phyloP scores from a whole-genome alignment of 768 basidiomycete genomes.

The Serpula lacrymans region DNA sequence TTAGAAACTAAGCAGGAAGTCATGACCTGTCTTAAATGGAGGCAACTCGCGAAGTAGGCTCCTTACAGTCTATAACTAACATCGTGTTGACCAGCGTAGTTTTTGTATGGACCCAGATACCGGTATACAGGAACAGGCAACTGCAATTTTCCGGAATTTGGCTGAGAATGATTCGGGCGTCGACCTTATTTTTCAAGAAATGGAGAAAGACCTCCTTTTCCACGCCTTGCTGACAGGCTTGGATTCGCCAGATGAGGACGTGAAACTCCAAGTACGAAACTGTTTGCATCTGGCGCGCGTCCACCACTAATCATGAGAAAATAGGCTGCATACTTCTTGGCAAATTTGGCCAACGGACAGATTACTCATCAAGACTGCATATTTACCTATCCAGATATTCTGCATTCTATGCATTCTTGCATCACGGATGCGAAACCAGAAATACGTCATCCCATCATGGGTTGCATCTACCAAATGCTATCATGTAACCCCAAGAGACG shows the following conservation, averaged over 20 bases:
- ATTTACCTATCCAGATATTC: slow-evolving; percentile 46
- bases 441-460: slow-evolving; percentile 57
- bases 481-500: slow-evolving; percentile 34
- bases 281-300: not conserved
- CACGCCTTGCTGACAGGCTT: slow-evolving; percentile 46
- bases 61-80: not conserved
- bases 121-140: slow-evolving; percentile 67
- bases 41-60: slow-evolving; percentile 51
- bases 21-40: slow-evolving; percentile 71
- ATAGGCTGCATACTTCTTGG: slow-evolving; percentile 58
- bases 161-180: slow-evolving; percentile 66
- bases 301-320: not conserved
- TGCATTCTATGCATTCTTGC: slow-evolving; percentile 51
- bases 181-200: slow-evolving; percentile 51
- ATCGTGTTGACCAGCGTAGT: slow-evolving; percentile 30
- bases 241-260: slow-evolving; percentile 48
- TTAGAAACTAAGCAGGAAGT: slow-evolving; percentile 60
- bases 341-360: slow-evolving; percentile 66
- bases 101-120: slow-evolving; percentile 51
- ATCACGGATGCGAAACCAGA: slow-evolving; percentile 59
- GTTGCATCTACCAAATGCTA: slow-evolving; percentile 57
- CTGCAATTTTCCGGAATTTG: slow-evolving; percentile 64
- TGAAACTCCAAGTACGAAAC: slow-evolving; percentile 46
- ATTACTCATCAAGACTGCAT: slow-evolving; percentile 49
- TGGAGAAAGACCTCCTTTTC: slow-evolving; percentile 47